Conservation (phyloP, 2,329 filamentous ascomycete species). For the Diaporthe sp. region DNA sequence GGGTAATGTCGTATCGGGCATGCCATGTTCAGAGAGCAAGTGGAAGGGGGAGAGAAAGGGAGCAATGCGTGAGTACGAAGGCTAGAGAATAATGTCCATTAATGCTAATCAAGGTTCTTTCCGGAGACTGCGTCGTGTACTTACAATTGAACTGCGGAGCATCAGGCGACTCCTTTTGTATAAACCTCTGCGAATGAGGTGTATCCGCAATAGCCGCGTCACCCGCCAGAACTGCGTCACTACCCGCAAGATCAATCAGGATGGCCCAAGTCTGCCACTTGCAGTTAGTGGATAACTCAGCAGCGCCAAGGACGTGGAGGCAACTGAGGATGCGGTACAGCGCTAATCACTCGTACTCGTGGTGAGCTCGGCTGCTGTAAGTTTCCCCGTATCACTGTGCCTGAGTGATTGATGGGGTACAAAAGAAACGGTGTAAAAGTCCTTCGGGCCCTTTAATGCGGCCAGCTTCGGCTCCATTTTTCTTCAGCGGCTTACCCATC, state of each 20-base stretch:
- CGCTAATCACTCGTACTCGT: neutral
- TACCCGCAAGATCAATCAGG: neutral
- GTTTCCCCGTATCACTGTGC: no score
- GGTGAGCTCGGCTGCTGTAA: no score
- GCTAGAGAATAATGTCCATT: neutral
- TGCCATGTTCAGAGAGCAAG: slow-evolving; percentile 12
- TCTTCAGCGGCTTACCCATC: no score
- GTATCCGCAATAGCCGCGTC: slow-evolving; percentile 2
- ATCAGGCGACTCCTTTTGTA: neutral
- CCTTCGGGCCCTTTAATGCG: no score
- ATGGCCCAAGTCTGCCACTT: neutral
- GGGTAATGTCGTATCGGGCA: neutral
- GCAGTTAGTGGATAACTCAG: neutral
- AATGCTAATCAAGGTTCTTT: neutral
- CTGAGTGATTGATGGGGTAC: no score
- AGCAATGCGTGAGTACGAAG: neutral
- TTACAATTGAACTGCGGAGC: neutral
- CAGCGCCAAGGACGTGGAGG: neutral
- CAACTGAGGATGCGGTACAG: neutral
- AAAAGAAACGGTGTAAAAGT: no score
- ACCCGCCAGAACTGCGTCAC: neutral
- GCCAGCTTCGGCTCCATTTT: no score
- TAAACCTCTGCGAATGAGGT: neutral
- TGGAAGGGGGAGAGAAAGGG: neutral
- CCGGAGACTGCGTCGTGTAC: neutral